Evolutionary conservation across 1,284 basidiomycete species (phyloP), one percentile per base, ranked within the genome.

Genomic region (Ustilago bromivora): DNA sequence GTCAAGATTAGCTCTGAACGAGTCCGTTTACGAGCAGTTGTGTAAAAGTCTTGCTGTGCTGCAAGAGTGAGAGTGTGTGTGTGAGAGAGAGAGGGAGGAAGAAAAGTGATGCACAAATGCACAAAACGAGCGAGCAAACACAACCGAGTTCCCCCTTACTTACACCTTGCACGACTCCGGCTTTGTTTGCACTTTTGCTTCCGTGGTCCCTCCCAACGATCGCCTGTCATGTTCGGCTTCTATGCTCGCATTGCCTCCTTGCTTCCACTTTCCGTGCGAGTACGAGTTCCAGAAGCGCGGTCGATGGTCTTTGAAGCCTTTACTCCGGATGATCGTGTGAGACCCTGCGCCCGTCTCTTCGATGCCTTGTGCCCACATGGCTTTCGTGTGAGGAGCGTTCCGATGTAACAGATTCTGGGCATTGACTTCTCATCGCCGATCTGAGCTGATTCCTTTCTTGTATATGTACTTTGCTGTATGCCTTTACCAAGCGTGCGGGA

Each of bases 41-140:
- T 28, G 23, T 28, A 28, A 28, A 28, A 28, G 23, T 12, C 11
- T 13, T 17, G 51, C 47, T 49, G 47, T 28, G 23, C 23, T 28
- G 23, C 23, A 28, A 28, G 23, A 28, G 23, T 3, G 23, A 28
- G 23, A 23, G 23, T 2, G 23, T 2, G 23, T 2, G 23, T 2
- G 23, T 2, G 23, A 23, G 23, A 23, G 23, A 28, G 23, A 28
- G 23, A 28, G 23, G 3, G 23, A 28, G 15, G 15, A 17, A 11
- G 38, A 40, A 0, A 40, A 40, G 38, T 40, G 15, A 40, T 10
- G 38, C 38, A 28, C 23, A 28, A 28, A 49, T 53, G 9, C 46
- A 34, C 40, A 40, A 12, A 34, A 57, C 61, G 53, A 72, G 70
- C 70, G 70, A 72, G 70, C 64, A 72, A 66, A 51, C 28, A n/a